A percentile compares a stretch with the other conserved stretches of the same genome.
Conservation (phyloP, 345 rosid genomes). For the Dipteronia dyeriana region DNA sequence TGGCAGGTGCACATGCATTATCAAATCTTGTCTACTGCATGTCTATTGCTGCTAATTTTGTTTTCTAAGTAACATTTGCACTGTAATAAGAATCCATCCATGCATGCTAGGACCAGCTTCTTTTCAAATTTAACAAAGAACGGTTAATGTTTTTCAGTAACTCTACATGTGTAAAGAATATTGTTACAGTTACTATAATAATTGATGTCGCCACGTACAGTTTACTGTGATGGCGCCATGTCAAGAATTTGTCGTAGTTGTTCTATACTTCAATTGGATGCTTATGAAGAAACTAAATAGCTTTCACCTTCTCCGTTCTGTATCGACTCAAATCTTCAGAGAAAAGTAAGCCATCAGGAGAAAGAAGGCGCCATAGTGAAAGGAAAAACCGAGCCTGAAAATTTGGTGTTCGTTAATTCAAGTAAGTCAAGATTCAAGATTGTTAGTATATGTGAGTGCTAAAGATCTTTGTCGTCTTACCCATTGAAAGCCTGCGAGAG, state of each 20-base stretch:
- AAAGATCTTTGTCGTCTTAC: constrained; percentile 25
- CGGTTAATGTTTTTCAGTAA: neutral
- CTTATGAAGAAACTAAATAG: constrained; percentile 28
- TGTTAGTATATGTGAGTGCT: neutral
- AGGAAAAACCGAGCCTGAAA: constrained; percentile 50
- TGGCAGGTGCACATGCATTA: neutral
- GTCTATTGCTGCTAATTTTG: neutral
- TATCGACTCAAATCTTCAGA: constrained; percentile 34
- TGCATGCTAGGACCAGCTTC: neutral
- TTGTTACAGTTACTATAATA: neutral
- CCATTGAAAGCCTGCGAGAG: constrained; percentile 57
- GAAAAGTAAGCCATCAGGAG: constrained; percentile 46
- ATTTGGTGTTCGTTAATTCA: neutral
- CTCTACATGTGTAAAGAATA: neutral
- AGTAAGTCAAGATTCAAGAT: constrained; percentile 4
- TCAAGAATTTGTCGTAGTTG: neutral
- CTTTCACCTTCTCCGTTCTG: constrained; percentile 33
- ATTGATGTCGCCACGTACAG: neutral
- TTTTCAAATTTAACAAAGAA: neutral
- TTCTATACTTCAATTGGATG: neutral
- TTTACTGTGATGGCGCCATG: neutral
- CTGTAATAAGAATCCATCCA: neutral
- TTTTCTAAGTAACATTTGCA: neutral
- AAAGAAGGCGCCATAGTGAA: constrained; percentile 47
- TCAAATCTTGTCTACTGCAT: neutral